Base-by-base conservation (phyloP, 441 rosid genomes). In the Erodium texanum region DNA sequence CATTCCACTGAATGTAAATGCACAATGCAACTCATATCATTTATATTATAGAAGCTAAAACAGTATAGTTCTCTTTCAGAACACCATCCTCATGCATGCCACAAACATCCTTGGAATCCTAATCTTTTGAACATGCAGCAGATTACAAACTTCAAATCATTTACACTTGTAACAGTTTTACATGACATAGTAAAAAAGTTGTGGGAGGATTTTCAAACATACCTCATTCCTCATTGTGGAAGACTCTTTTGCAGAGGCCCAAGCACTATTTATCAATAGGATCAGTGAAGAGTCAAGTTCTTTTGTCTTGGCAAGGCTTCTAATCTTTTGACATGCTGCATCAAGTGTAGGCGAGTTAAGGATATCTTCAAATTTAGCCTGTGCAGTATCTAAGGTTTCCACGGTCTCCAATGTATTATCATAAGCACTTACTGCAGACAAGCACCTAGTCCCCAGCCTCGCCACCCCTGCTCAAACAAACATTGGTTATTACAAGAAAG, bases 241-340 rank as follows among this genome's bases (percentile, higher is more conserved):
- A 19, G 98, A 93, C 20, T 84, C 94, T 84, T 86, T 93, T n/a
- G 96, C 96, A 14, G 92, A 81, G 19, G 96, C 91, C 81, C 94
- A 93, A 45, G 97, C 87, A 73, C 90, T 77, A 77, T 87, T 90
- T 78, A 90, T 89, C 54, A 90, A 68, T 24, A 93, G 81, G 74
- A 93, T 83, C 82, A 90, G 78, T 5, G 97, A 90, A 23, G 97
- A 93, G 81, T 93, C 95, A 54, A 93, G 89, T 69, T 86, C 89
- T 84, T 93, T 93, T 19, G 86, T 80, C 80, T 89, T 93, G 71
- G 90, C 93, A 24, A 93, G 83, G 78, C 91, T 86, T 82, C 78
- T 86, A 29, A 90, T 86, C 83, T 89, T 93, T 66, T 90, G 87
- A 77, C 98, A 93, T n/a, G 94, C 97, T 2, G 56, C 83, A 73